Evolutionary conservation across 345 rosid genomes (phyloP).

Genomic region (Microcos paniculata): DNA sequence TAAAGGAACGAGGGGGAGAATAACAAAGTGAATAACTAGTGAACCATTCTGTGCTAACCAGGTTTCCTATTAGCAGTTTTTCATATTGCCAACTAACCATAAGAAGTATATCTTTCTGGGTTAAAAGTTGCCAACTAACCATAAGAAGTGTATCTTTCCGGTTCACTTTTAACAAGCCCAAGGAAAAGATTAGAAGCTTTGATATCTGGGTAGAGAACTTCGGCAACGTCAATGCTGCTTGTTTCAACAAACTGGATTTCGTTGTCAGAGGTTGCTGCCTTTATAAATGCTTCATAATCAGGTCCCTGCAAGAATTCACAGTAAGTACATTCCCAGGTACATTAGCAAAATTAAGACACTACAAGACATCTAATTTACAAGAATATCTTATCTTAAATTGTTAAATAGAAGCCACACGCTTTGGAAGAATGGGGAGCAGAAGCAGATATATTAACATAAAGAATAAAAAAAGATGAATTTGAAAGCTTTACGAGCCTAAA

Average conservation of each 20-base stretch:
- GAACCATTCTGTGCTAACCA: not conserved
- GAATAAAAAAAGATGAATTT: not conserved
- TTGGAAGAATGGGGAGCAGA: not conserved
- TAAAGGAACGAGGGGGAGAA: not conserved
- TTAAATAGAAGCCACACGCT: not conserved
- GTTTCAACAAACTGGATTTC: constrained; percentile 78
- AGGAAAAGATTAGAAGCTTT: constrained; percentile 38
- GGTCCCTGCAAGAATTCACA: constrained; percentile 45
- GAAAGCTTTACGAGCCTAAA: not conserved
- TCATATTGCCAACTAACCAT: not conserved
- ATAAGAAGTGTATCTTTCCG: constrained; percentile 62
- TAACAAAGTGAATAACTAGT: not conserved
- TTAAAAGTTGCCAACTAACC: constrained; percentile 47
- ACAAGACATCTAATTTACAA: not conserved
- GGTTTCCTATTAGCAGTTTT: not conserved
- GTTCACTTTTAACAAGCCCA: constrained; percentile 80
- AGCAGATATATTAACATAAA: not conserved
- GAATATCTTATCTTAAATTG: not conserved
- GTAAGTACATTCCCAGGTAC: not conserved
- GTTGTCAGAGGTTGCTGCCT: constrained; percentile 59
- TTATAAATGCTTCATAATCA: constrained; percentile 61
- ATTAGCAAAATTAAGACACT: not conserved
- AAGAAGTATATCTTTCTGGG: no score
- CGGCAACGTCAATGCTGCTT: constrained; percentile 43
- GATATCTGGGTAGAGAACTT: constrained; percentile 56